phyloP scores from a whole-genome alignment of 176 grass and related monocot genomes.

The Zoysia japonica region DNA sequence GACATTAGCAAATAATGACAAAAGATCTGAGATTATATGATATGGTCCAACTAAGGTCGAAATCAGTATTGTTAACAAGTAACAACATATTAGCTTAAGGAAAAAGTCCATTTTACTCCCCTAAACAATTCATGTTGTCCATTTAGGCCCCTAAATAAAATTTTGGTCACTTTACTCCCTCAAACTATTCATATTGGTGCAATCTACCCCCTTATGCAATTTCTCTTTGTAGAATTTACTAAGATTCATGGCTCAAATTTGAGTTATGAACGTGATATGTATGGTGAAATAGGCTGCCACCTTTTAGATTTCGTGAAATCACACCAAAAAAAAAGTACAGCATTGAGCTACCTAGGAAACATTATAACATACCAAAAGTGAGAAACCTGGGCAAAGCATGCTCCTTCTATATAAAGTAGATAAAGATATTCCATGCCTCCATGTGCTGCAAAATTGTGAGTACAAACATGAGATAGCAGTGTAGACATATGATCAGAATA shows the following conservation, averaged over 20 bases:
- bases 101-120: too few species aligned
- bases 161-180: too few species aligned
- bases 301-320: slow-evolving; percentile 17
- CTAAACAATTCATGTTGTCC: too few species aligned
- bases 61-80: not conserved
- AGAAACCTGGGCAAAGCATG: slow-evolving; percentile 80
- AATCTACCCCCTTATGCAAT: too few species aligned
- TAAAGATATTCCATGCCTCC: slow-evolving; percentile 98
- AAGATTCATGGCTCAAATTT: not conserved
- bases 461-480: slow-evolving; percentile 34
- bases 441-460: slow-evolving; percentile 64
- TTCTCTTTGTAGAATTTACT: too few species aligned
- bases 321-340: not conserved
- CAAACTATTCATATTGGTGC: too few species aligned
- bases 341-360: not conserved
- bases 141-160: too few species aligned
- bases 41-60: slow-evolving; percentile 1
- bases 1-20: not conserved
- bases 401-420: slow-evolving; percentile 99
- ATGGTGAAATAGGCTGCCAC: not conserved
- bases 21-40: not conserved
- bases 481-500: not conserved
- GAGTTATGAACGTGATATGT: not conserved
- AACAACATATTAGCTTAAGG: too few species aligned
- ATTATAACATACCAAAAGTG: slow-evolving; percentile 63